These are phyloP conservation scores for Stygiomarasmius scandens DNA, from an alignment of 1,284 basidiomycete genomes.

Conservation along the genomic window DNA sequence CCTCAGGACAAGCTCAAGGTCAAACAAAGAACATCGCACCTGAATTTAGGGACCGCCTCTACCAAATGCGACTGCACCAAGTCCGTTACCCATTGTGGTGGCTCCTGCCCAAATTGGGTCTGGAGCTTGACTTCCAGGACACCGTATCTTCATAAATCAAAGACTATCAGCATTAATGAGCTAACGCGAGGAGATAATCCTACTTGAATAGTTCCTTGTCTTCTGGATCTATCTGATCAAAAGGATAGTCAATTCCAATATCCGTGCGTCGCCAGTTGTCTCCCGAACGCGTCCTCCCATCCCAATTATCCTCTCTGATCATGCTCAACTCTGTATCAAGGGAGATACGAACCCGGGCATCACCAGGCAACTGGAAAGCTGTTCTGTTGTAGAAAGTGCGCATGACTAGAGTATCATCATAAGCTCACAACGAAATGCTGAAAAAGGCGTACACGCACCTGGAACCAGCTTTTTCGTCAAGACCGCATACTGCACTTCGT, in stretches of 20 bases:
- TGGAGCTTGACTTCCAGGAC: constrained; percentile 97
- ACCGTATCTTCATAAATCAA: constrained; percentile 63
- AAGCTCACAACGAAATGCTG: neutral
- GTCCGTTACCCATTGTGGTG: constrained; percentile 95
- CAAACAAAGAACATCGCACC: constrained; percentile 39
- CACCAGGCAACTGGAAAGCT: constrained; percentile 97
- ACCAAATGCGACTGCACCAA: constrained; percentile 94
- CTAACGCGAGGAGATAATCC: too few relatives aligned
- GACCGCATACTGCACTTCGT: constrained; percentile 93
- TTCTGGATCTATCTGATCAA: constrained; percentile 73
- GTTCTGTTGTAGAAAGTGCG: constrained; percentile 99
- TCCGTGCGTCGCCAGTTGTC: constrained; percentile 96
- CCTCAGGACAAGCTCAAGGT: neutral
- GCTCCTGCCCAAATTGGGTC: constrained; percentile 95
- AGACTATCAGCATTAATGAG: too few relatives aligned
- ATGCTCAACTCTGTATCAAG: constrained; percentile 96
- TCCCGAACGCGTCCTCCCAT: constrained; percentile 75
- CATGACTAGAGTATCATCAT: constrained; percentile 63
- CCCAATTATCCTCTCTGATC: constrained; percentile 97
- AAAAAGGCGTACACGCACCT: constrained; percentile 48
- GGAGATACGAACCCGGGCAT: constrained; percentile 96
- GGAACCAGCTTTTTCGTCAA: constrained; percentile 84
- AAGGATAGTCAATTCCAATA: constrained; percentile 92
- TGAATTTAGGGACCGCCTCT: constrained; percentile 91
- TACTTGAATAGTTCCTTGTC: constrained; percentile 94